Percentiles rank a stretch among this genome's conserved stretches.
These are phyloP conservation scores for Nephromyces sp. DNA, from an alignment of 169 alveolate species.

Conservation along the genomic window DNA sequence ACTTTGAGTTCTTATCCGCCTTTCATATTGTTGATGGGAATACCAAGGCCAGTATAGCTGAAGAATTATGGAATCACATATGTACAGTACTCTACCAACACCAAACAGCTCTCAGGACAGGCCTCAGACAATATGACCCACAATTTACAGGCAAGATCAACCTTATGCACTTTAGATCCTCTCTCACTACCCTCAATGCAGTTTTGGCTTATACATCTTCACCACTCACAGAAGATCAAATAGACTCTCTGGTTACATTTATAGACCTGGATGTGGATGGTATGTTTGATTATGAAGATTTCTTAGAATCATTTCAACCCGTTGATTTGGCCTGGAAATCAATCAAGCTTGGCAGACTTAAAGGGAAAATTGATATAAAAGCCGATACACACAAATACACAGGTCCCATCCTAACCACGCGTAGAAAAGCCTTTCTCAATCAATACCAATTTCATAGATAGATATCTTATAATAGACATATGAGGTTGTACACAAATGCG, in stretches of 20 bases:
- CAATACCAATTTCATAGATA: no score
- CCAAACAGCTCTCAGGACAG: slow-evolving; percentile 32
- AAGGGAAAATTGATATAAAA: no score
- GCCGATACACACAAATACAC: no score
- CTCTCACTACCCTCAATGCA: slow-evolving; percentile 37
- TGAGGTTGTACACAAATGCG: no score
- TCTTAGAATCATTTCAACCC: slow-evolving; percentile 44
- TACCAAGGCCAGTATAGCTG: slow-evolving; percentile 60
- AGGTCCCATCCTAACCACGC: no score
- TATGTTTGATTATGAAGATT: slow-evolving; percentile 41
- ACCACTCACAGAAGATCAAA: slow-evolving; percentile 53
- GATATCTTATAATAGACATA: no score
- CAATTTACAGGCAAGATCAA: slow-evolving; percentile 39
- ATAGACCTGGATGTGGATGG: slow-evolving; percentile 44
- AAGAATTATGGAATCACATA: slow-evolving; percentile 61
- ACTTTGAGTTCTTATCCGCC: slow-evolving; percentile 69
- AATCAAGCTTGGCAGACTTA: no score
- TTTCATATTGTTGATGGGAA: slow-evolving; percentile 66
- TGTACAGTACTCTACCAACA: slow-evolving; percentile 48
- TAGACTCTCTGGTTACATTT: slow-evolving; percentile 39
- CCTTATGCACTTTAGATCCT: slow-evolving; percentile 35
- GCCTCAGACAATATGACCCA: slow-evolving; percentile 45
- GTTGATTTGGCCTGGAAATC: no score
- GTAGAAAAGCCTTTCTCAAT: not conserved
- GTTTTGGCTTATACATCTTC: slow-evolving; percentile 30